These are phyloP conservation scores for Boletellus ananas DNA, from an alignment of 768 basidiomycete genomes.

Conservation along the genomic window DNA sequence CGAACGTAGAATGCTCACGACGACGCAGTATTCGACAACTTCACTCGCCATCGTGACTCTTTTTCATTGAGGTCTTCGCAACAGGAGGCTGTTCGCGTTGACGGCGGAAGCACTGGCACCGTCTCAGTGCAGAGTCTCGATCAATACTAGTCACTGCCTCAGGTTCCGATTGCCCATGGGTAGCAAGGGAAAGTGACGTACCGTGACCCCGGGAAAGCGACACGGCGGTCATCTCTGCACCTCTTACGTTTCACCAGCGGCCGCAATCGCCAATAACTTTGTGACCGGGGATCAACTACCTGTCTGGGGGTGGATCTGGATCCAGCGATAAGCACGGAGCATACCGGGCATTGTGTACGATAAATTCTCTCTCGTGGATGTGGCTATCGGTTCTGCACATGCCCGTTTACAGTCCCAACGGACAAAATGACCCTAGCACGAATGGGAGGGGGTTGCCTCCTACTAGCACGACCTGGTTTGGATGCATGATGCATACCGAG, in stretches of 20 bases:
- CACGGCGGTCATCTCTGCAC: slow-evolving; percentile 75
- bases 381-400: slow-evolving; percentile 56
- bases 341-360: too few species aligned
- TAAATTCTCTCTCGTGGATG: slow-evolving; percentile 56
- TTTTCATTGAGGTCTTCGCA: slow-evolving; percentile 80
- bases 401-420: slow-evolving; percentile 29
- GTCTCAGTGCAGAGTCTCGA: slow-evolving; percentile 20
- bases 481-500: too few species aligned
- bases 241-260: slow-evolving; percentile 74
- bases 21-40: slow-evolving; percentile 45
- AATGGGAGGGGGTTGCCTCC: too few species aligned
- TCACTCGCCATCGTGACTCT: slow-evolving; percentile 32
- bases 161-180: neutral
- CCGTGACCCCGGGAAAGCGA: slow-evolving; percentile 68
- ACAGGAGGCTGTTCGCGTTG: slow-evolving; percentile 42
- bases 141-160: neutral
- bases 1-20: slow-evolving; percentile 41
- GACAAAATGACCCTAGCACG: neutral
- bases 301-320: slow-evolving; percentile 23
- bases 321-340: too few species aligned
- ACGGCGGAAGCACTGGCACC: too few species aligned
- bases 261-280: slow-evolving; percentile 69
- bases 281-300: slow-evolving; percentile 64
- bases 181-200: slow-evolving; percentile 31
- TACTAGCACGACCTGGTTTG: too few species aligned